A percentile compares a stretch with the other conserved stretches of the same genome.
These are phyloP conservation scores for Podaxis mareebaensis DNA, from an alignment of 768 basidiomycete genomes.

Conservation along the genomic window DNA sequence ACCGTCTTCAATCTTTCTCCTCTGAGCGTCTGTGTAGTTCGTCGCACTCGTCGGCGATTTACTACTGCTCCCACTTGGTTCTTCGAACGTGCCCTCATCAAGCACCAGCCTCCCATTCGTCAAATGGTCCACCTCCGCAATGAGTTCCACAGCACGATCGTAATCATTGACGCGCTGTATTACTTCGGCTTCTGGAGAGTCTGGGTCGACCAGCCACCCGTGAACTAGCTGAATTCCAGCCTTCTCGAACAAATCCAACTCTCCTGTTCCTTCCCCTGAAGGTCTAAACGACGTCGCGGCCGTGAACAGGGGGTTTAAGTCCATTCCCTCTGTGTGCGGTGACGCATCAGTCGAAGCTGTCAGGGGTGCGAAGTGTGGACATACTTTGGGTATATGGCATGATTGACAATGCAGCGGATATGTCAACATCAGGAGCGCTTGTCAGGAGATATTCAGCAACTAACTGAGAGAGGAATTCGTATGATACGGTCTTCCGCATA, in stretches of 20 bases:
- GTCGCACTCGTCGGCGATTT: slow-evolving; percentile 25
- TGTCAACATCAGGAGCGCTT: slow-evolving; percentile 57
- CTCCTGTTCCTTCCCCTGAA: slow-evolving; percentile 59
- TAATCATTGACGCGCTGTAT: slow-evolving; percentile 63
- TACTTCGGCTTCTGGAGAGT: slow-evolving; percentile 55
- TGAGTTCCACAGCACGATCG: slow-evolving; percentile 69
- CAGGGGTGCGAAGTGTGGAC: slow-evolving; percentile 25
- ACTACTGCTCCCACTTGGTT: slow-evolving; percentile 19
- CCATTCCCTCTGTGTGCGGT: slow-evolving; percentile 71
- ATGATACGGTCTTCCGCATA: slow-evolving; percentile 71
- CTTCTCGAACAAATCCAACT: slow-evolving; percentile 83
- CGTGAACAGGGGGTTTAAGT: slow-evolving; percentile 85
- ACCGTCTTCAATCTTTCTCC: slow-evolving; percentile 73
- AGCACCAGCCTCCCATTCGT: slow-evolving; percentile 62
- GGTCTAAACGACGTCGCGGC: slow-evolving; percentile 69
- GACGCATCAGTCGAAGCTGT: background rate
- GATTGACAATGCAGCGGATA: slow-evolving; percentile 71
- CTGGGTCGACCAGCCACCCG: slow-evolving; percentile 85
- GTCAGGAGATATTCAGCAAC: slow-evolving; percentile 80
- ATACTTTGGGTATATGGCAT: slow-evolving; percentile 78
- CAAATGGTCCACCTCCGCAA: slow-evolving; percentile 80
- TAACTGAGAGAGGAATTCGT: slow-evolving; percentile 81
- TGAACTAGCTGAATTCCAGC: slow-evolving; percentile 82
- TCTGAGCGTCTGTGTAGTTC: slow-evolving; percentile 53
- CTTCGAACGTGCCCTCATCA: slow-evolving; percentile 27